These are phyloP conservation scores for Fusarium sacchari DNA, from an alignment of 2,329 filamentous ascomycete species.

Conservation along the genomic window DNA sequence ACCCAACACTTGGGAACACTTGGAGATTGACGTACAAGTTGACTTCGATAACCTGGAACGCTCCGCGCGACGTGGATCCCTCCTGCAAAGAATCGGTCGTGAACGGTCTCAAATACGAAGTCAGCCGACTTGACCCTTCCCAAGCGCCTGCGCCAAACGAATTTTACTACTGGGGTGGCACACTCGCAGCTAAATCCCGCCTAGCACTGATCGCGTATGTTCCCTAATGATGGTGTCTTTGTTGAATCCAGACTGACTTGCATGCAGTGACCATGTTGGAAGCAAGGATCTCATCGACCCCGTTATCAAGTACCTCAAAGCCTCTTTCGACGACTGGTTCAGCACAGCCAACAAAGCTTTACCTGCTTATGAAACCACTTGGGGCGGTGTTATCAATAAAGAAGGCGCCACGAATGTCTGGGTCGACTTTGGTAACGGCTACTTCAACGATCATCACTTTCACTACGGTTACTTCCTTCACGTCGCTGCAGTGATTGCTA, in stretches of 20 bases:
- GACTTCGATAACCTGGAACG: neutral
- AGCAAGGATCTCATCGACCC: neutral
- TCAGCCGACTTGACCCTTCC: neutral
- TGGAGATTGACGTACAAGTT: neutral
- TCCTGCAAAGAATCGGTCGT: neutral
- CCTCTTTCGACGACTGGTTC: neutral
- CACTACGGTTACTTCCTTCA: neutral
- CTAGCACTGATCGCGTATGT: neutral
- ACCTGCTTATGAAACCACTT: neutral
- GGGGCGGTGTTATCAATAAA: neutral
- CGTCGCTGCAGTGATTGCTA: neutral
- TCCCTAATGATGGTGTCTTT: accelerated
- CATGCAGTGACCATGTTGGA: neutral
- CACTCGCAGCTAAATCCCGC: neutral
- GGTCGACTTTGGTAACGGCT: neutral
- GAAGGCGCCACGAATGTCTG: neutral
- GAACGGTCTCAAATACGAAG: neutral
- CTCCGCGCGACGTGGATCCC: neutral
- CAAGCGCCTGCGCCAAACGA: neutral
- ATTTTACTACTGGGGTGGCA: neutral
- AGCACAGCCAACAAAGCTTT: neutral
- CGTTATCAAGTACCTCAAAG: neutral
- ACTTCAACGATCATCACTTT: neutral
- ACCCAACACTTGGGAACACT: neutral
- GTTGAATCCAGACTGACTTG: neutral